Conservation (phyloP, 2,329 filamentous ascomycete species). For the Neonectria coccinea region DNA sequence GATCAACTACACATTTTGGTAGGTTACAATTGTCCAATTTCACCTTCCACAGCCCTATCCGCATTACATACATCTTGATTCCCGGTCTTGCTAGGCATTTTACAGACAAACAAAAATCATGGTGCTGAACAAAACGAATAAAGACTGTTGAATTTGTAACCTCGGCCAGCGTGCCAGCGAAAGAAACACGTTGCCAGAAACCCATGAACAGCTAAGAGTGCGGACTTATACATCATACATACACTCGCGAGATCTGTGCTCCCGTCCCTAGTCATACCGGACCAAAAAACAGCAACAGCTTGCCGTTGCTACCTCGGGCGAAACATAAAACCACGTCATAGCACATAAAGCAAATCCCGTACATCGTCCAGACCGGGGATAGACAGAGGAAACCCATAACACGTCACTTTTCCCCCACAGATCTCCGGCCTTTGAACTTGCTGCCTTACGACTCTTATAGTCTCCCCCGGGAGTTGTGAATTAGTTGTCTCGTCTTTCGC, state of each 20-base stretch:
- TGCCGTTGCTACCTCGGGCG: not conserved
- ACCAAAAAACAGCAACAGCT: not conserved
- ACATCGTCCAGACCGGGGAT: slow-evolving; percentile 12
- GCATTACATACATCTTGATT: not conserved
- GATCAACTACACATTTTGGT: not conserved
- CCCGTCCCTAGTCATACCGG: not conserved
- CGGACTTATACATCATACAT: slow-evolving; percentile 8
- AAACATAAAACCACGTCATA: not conserved
- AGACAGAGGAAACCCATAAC: slow-evolving; percentile 10
- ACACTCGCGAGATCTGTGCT: not conserved
- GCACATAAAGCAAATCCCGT: slow-evolving; percentile 16
- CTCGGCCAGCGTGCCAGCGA: not conserved
- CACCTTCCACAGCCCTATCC: not conserved
- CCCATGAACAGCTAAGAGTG: not conserved
- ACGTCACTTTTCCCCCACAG: slow-evolving; percentile 10
- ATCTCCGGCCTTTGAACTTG: not conserved
- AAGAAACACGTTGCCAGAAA: not conserved
- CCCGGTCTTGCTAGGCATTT: not conserved
- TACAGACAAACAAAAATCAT: not conserved
- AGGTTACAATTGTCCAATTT: not conserved
- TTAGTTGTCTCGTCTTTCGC: slow-evolving; percentile 44
- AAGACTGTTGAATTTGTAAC: not conserved
- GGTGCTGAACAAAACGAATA: not conserved
- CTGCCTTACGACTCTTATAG: slow-evolving; percentile 20
- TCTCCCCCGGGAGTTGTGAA: slow-evolving; percentile 5